These are phyloP conservation scores for Atalantia buxifolia DNA, from an alignment of 345 rosid species.

Conservation along the genomic window DNA sequence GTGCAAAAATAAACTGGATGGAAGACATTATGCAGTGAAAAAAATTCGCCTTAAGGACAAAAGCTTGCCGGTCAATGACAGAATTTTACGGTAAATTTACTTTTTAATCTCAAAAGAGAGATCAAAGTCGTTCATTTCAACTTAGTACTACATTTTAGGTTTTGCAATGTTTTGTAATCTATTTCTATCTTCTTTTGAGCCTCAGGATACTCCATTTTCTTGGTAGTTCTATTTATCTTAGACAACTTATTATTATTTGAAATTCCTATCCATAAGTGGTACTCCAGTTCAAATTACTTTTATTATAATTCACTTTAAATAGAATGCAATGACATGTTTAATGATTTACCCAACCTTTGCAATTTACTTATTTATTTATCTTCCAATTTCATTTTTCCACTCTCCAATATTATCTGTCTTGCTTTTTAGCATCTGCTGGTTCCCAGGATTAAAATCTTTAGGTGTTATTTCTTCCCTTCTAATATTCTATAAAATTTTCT, in stretches of 20 bases:
- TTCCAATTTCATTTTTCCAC: background rate
- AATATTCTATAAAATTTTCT: too few relatives aligned
- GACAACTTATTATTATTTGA: background rate
- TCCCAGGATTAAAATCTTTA: background rate
- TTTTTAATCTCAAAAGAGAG: conserved; percentile 3
- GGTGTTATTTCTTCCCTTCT: background rate
- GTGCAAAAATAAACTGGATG: conserved; percentile 96
- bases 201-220: background rate
- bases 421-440: background rate
- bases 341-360: background rate
- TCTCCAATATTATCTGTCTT: background rate
- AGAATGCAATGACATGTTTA: background rate
- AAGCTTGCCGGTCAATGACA: conserved; percentile 64
- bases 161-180: background rate
- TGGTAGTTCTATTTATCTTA: background rate
- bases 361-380: background rate
- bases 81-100: conserved; percentile 66
- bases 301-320: background rate
- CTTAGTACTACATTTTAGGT: background rate
- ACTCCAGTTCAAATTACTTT: background rate
- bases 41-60: conserved; percentile 93
- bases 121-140: background rate
- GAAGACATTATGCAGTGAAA: conserved; percentile 97
- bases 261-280: background rate
- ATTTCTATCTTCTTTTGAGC: background rate